A percentile compares a stretch with the other conserved stretches of the same genome.
These are phyloP conservation scores for Candida ovalis DNA, from an alignment of 805 yeast species.

Conservation along the genomic window DNA sequence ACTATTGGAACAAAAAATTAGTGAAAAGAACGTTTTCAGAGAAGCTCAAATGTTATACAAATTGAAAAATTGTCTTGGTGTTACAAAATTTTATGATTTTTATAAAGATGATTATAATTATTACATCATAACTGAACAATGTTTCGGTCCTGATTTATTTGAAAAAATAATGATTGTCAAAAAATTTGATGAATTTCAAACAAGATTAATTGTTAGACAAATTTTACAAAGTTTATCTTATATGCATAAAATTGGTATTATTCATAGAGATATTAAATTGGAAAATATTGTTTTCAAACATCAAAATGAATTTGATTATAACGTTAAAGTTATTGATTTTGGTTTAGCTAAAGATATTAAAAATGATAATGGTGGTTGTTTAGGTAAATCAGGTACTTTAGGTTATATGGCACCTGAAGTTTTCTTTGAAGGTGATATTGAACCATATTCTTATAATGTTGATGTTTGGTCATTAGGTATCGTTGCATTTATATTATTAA, in stretches of 20 bases:
- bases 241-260: slow-evolving; percentile 66
- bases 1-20: neutral
- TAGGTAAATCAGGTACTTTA: slow-evolving; percentile 52
- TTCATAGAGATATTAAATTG: slow-evolving; percentile 86
- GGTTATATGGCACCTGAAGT: slow-evolving; percentile 96
- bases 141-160: slow-evolving; percentile 86
- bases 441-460: slow-evolving; percentile 49
- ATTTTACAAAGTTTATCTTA: slow-evolving; percentile 68
- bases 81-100: slow-evolving; percentile 80
- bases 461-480: slow-evolving; percentile 92
- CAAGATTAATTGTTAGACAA: slow-evolving; percentile 61
- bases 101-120: slow-evolving; percentile 81
- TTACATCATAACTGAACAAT: slow-evolving; percentile 82
- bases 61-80: slow-evolving; percentile 65
- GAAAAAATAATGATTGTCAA: slow-evolving; percentile 74
- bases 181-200: slow-evolving; percentile 75
- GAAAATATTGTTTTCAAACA: slow-evolving; percentile 72
- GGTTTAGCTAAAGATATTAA: slow-evolving; percentile 75
- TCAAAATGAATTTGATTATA: slow-evolving; percentile 42
- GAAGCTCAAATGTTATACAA: slow-evolving; percentile 63
- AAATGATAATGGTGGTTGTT: neutral
- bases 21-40: slow-evolving; percentile 31
- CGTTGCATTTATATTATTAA: slow-evolving; percentile 73
- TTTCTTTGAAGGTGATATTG: slow-evolving; percentile 37
- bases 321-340: slow-evolving; percentile 77